These are phyloP conservation scores for Verticillium albo-atrum DNA, from an alignment of 2,329 filamentous ascomycete genomes.

Conservation along the genomic window DNA sequence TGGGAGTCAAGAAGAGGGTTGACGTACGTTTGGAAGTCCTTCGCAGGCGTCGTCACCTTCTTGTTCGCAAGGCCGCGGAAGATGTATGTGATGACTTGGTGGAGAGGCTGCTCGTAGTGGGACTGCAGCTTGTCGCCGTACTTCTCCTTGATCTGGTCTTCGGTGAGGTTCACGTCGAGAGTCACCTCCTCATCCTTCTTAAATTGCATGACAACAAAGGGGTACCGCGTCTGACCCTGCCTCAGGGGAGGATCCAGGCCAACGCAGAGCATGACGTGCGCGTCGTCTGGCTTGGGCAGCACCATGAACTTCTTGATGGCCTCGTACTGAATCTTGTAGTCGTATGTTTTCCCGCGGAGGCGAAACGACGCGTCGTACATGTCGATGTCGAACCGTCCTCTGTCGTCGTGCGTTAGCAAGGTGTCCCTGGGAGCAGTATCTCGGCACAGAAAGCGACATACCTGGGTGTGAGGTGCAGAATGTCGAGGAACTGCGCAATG, in stretches of 20 bases:
- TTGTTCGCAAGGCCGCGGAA: conserved; percentile 93
- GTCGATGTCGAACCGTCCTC: conserved; percentile 99
- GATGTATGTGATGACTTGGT: conserved; percentile 90
- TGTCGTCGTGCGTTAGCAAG: conserved; percentile 31
- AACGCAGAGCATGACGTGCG: conserved; percentile 91
- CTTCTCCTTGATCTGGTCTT: conserved; percentile 74
- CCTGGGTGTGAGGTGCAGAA: conserved; percentile 94
- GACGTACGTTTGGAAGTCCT: conserved; percentile 77
- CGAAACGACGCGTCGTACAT: conserved; percentile 99
- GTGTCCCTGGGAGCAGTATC: conserved; percentile 6
- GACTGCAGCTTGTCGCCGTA: conserved; percentile 87
- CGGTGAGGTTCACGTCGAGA: conserved; percentile 92
- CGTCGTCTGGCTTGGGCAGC: conserved; percentile 95
- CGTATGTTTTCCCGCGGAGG: conserved; percentile 96
- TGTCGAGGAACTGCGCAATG: conserved; percentile 93
- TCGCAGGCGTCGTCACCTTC: conserved; percentile 89
- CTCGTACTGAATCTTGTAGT: conserved; percentile 99
- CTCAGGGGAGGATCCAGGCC: conserved; percentile 91
- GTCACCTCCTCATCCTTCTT: conserved; percentile 97
- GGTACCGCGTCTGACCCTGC: conserved; percentile 95
- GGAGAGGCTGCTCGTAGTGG: conserved; percentile 90
- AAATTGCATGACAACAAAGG: conserved; percentile 98
- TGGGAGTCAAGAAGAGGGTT: background rate
- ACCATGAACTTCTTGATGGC: conserved; percentile 99
- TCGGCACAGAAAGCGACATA: conserved; percentile 27